Evolutionary conservation across 192 early-diverging fungal genomes (phyloP), one percentile per base, ranked within the genome.

Genomic region (Mortierella claussenii): DNA sequence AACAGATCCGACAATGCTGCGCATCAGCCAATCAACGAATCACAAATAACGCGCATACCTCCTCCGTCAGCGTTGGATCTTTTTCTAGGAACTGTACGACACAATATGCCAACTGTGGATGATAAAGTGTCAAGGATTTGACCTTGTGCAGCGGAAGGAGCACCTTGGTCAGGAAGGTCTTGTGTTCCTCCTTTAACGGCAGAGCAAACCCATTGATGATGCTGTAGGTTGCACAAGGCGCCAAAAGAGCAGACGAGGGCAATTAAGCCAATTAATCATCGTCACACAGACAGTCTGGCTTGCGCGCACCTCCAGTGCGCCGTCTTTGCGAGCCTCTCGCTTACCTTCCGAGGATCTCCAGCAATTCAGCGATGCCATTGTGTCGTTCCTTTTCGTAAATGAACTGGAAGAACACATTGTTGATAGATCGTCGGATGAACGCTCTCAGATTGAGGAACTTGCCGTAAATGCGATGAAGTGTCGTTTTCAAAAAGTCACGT

Each of bases 191-290:
- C 79, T 99, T 99, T 44, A 99, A 84, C 42, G 98, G 98, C 28
- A 98, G 84, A 2, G 98, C 97, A 78, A 99, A 99, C n/a, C 98
- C 98, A 79, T 99, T 99, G 82, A 99, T 99, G 69, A 99, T 99
- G 84, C 98, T 99, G 45, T 63, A 28, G 37, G 37, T 40, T 7
- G 37, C 13, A 40, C 37, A 40, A 40, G 37, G 37, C 37, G 37
- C 37, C 37, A 40, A 7, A 40, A 13, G 13, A 10, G 7, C 37
- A 40, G 37, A 40, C 37, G 13, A 40, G 13, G 13, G 8, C 8
- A 40, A 40, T 40, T 40, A 40, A 7, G 37, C 37, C 7, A 40
- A 40, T 40, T 40, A 40, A 40, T 40, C 13, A 40, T 40, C 37
- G 37, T 40, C 7, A 40, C 37, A 40, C 37, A 40, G 37, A 40